These are phyloP conservation scores for Grosmannia serpens DNA, from an alignment of 2,329 filamentous ascomycete genomes.

Conservation along the genomic window DNA sequence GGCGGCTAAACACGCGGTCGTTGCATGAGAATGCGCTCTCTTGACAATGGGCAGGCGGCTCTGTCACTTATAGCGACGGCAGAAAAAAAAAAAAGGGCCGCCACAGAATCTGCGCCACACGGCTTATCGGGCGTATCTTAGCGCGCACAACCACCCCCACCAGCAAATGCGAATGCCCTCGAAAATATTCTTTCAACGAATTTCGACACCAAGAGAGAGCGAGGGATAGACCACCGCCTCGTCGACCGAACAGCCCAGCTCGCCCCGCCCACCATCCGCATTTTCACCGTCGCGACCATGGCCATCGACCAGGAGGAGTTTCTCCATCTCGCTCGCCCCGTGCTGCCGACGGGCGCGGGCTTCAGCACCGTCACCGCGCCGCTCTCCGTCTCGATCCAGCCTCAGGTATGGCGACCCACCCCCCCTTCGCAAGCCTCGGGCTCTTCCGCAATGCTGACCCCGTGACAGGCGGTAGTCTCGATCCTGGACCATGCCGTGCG, in stretches of 20 bases:
- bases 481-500: constrained; percentile 91
- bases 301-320: constrained; percentile 71
- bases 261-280: constrained; percentile 4
- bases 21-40: background rate
- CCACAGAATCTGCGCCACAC: background rate
- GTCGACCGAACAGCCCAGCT: constrained; percentile 10
- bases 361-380: constrained; percentile 80
- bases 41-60: background rate
- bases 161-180: constrained; percentile 16
- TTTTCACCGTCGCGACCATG: constrained; percentile 41
- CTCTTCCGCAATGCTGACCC: too few relatives aligned
- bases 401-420: constrained; percentile 54
- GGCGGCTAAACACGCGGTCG: background rate
- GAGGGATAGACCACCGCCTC: constrained; percentile 1
- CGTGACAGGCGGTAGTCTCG: constrained; percentile 51
- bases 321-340: constrained; percentile 85
- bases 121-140: constrained; percentile 31
- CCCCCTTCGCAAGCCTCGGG: background rate
- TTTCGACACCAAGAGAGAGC: constrained; percentile 2
- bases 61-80: background rate
- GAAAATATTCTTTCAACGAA: constrained; percentile 14
- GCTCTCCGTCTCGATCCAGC: constrained; percentile 87
- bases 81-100: constrained; percentile 3
- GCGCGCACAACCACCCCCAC: constrained; percentile 35
- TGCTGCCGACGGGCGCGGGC: constrained; percentile 70